Evolutionary conservation across 1,284 basidiomycete species (phyloP), one percentile per base, ranked within the genome.

Genomic region (Malassezia arunalokei): DNA sequence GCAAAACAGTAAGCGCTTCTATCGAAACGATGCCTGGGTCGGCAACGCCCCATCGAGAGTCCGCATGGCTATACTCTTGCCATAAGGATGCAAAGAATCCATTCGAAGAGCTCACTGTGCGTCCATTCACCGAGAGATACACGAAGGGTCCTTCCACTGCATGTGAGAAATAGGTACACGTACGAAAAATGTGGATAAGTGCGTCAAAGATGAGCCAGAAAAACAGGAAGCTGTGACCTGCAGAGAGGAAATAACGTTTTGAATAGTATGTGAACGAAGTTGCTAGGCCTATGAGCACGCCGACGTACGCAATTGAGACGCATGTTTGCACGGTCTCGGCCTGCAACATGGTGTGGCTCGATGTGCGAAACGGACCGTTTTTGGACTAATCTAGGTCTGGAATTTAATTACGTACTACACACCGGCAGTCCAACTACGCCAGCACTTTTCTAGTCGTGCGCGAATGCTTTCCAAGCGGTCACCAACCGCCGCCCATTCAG

Each of bases 131-230:
- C 5, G 62, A 65, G 27, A 63, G 57, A 44, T 63, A 69, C 28
- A 71, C 59, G 50, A 66, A 71, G 12, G 61, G 59, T 5, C 56
- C 66, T 44, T 71, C 68, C 32, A 71, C 49, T 54, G 37, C 8
- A 12, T 35, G 33, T 15, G 29, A 20, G 7, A 15, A 20, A n/a
- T 7, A 6, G 15, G 12, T 17, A 11, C 7, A 46, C 51, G 15
- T 40, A 57, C 51, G 54, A 15, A 56, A 58, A 9, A 66, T 43
- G 43, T 69, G 65, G 37, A 62, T 65, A 31, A 69, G 56, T 27
- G 51, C 50, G 52, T 68, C 68, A 43, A 71, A 68, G n/a, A 58
- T 52, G 27, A 71, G 62, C 68, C 66, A 71, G 47, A 64, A 49
- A 32, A 58, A 63, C 45, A 63, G 27, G 14, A 32, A 8, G 7